These are phyloP conservation scores for Papilionanthe hybrid DNA, from an alignment of 116 monocot genomes.

Conservation along the genomic window DNA sequence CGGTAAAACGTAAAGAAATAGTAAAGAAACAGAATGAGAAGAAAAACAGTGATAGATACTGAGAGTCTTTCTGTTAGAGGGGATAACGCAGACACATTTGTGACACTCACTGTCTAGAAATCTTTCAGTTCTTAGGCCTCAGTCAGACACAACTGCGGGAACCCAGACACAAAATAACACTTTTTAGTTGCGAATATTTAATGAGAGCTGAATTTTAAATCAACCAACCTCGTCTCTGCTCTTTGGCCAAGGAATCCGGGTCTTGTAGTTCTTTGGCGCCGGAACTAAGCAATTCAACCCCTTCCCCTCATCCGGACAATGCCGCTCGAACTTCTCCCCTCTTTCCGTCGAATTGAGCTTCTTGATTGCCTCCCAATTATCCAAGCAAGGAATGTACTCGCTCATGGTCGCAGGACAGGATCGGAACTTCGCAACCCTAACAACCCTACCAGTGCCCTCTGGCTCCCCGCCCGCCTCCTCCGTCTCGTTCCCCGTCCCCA, in stretches of 20 bases:
- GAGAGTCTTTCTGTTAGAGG: no score
- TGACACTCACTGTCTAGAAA: no score
- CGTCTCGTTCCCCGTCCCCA: conserved; percentile 5
- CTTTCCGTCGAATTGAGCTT: conserved; percentile 52
- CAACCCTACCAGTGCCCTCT: conserved; percentile 9
- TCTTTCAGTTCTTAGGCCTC: no score
- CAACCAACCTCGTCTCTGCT: conserved; percentile 84
- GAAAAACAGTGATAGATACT: no score
- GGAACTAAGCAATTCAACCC: conserved; percentile 71
- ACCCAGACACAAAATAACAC: neutral
- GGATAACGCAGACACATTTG: no score
- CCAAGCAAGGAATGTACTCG: conserved; percentile 94
- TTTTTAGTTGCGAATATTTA: neutral
- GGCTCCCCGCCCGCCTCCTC: conserved; percentile 10
- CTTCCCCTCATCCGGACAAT: conserved; percentile 57
- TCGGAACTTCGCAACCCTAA: conserved; percentile 44
- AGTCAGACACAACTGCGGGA: neutral
- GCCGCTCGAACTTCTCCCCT: conserved; percentile 85
- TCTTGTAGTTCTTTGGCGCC: conserved; percentile 67
- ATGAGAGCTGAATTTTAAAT: neutral
- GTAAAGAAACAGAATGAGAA: no score
- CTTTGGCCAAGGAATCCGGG: conserved; percentile 76
- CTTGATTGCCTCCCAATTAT: conserved; percentile 67
- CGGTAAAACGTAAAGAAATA: no score
- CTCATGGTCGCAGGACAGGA: conserved; percentile 51